phyloP scores from a whole-genome alignment of 345 rosid genomes.

The Citrus medica region DNA sequence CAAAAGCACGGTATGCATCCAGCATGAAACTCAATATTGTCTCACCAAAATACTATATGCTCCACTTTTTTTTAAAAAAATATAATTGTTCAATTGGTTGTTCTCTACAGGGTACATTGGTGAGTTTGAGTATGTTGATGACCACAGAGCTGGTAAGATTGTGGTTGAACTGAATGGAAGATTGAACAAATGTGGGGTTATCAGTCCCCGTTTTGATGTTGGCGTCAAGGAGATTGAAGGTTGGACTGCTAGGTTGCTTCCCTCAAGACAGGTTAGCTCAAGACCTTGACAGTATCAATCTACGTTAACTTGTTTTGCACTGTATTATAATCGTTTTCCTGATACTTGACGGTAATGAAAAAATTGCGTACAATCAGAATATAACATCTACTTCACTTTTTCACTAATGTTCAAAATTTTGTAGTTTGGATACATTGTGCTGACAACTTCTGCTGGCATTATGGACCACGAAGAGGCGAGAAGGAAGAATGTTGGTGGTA shows the following conservation, averaged over 20 bases:
- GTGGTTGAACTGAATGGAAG: constrained; percentile 51
- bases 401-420: background rate
- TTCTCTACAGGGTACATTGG: constrained; percentile 36
- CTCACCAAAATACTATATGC: background rate
- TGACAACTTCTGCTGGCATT: constrained; percentile 52
- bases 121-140: constrained; percentile 52
- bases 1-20: constrained; percentile 48
- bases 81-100: background rate
- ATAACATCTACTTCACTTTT: background rate
- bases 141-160: constrained; percentile 48
- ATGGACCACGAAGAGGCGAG: constrained; percentile 58
- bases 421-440: constrained; percentile 50
- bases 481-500: constrained; percentile 53
- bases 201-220: constrained; percentile 50
- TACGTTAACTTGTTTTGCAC: background rate
- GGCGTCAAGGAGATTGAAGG: constrained; percentile 51
- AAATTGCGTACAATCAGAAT: background rate
- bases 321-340: background rate
- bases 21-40: background rate
- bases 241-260: constrained; percentile 53
- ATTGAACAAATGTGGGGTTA: constrained; percentile 51
- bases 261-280: constrained; percentile 46
- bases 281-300: background rate
- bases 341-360: background rate
- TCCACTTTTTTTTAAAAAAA: background rate